Evolutionary conservation across 2,329 filamentous ascomycete genomes (phyloP).

Genomic region (Eurotiales sp.): DNA sequence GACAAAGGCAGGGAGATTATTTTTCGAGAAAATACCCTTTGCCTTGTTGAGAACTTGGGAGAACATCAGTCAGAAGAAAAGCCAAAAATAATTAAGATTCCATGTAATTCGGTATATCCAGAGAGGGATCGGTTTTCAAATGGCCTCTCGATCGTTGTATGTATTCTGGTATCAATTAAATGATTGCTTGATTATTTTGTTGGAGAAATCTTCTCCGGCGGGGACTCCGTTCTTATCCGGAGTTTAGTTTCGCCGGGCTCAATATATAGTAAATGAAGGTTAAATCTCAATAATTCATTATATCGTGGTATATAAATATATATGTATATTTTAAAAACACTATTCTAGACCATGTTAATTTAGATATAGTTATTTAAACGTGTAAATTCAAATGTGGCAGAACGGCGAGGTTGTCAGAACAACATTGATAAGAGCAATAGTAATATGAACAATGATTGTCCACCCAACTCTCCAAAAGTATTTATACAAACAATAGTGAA

Average conservation of each 20-base stretch:
- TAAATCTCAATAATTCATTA: too few species aligned
- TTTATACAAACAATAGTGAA: too few species aligned
- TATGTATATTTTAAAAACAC: too few species aligned
- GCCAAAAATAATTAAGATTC: constrained; percentile 4
- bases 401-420: too few species aligned
- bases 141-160: background rate
- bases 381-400: too few species aligned
- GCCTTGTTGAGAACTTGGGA: constrained; percentile 40
- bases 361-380: too few species aligned
- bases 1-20: constrained; percentile 21
- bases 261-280: too few species aligned
- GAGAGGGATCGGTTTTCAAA: background rate
- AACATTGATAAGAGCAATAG: too few species aligned
- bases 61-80: constrained; percentile 34
- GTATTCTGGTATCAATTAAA: constrained; percentile 1
- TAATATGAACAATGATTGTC: too few species aligned
- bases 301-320: too few species aligned
- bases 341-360: too few species aligned
- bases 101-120: background rate
- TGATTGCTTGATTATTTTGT: constrained; percentile 1
- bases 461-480: too few species aligned
- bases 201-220: constrained; percentile 9
- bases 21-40: constrained; percentile 38
- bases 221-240: constrained; percentile 17
- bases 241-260: constrained; percentile 19